A percentile compares a stretch with the other conserved stretches of the same genome.
phyloP scores from a whole-genome alignment of 2,329 filamentous ascomycete genomes.

The Chlorencoelia australis region DNA sequence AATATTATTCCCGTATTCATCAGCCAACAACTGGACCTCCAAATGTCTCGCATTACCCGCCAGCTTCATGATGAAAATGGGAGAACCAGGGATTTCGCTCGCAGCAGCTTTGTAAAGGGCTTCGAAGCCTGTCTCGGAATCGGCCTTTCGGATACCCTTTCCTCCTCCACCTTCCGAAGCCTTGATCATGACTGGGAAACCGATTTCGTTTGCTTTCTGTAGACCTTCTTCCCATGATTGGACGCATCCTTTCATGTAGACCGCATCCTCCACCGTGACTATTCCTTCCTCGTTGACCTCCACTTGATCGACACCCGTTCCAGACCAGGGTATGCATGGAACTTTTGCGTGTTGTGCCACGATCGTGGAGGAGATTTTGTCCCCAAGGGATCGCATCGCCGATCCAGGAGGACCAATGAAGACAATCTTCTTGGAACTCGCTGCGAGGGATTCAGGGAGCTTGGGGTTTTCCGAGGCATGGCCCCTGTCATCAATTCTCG shows the following conservation, averaged over 20 bases:
- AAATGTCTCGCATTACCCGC: constrained; percentile 93
- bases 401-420: constrained; percentile 98
- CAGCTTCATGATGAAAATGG: constrained; percentile 99
- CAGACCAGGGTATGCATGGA: constrained; percentile 99
- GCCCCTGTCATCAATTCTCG: constrained; percentile 52
- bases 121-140: constrained; percentile 74
- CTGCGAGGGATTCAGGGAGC: constrained; percentile 88
- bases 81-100: constrained; percentile 94
- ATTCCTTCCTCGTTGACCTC: constrained; percentile 71
- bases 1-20: constrained; percentile 99
- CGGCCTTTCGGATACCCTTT: constrained; percentile 96
- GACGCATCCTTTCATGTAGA: constrained; percentile 89
- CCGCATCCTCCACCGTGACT: constrained; percentile 77
- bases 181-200: constrained; percentile 99
- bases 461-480: constrained; percentile 99
- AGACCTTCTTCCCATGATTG: constrained; percentile 84
- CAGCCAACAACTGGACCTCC: constrained; percentile 92
- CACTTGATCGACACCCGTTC: constrained; percentile 79
- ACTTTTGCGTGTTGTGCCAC: constrained; percentile 95
- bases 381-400: constrained; percentile 96
- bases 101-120: constrained; percentile 89
- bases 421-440: constrained; percentile 95
- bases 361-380: constrained; percentile 99
- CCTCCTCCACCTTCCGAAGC: constrained; percentile 98
- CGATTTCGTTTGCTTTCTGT: constrained; percentile 75